Percentiles rank a stretch among this genome's conserved stretches.
Evolutionary conservation across 1,284 basidiomycete species (phyloP).

Genomic region (Gomphus bonarii): DNA sequence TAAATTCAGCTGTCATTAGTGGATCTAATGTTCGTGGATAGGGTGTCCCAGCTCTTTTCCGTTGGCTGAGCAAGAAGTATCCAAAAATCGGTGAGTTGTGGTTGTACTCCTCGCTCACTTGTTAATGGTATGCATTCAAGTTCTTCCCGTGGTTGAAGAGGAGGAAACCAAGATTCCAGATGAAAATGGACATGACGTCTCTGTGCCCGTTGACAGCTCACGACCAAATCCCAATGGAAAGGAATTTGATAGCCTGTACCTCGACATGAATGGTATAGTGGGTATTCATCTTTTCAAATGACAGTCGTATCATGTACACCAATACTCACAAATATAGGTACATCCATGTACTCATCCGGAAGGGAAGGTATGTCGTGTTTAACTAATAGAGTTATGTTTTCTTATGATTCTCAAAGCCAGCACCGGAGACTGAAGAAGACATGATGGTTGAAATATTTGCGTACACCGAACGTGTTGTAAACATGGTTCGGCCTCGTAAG

Average conservation of each 20-base stretch:
- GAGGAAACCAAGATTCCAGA: slow-evolving; percentile 61
- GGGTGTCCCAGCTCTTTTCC: slow-evolving; percentile 92
- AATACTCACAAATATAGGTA: slow-evolving; percentile 41
- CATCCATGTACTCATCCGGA: slow-evolving; percentile 99
- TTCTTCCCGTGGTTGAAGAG: slow-evolving; percentile 74
- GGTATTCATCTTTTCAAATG: slow-evolving; percentile 19
- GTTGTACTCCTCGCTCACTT: slow-evolving; percentile 3
- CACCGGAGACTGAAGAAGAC: slow-evolving; percentile 95
- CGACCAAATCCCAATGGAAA: slow-evolving; percentile 89
- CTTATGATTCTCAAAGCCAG: slow-evolving; percentile 40
- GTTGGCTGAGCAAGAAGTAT: slow-evolving; percentile 95
- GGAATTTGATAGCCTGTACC: slow-evolving; percentile 94
- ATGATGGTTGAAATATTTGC: slow-evolving; percentile 99
- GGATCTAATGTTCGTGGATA: slow-evolving; percentile 21
- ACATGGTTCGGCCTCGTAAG: slow-evolving; percentile 93
- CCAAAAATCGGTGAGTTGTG: slow-evolving; percentile 75
- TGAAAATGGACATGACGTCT: slow-evolving; percentile 56
- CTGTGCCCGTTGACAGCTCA: slow-evolving; percentile 77
- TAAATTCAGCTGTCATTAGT: neutral
- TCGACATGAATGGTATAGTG: slow-evolving; percentile 89
- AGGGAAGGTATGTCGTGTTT: slow-evolving; percentile 54
- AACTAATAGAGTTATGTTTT: slow-evolving; percentile 3
- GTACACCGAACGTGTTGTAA: slow-evolving; percentile 96
- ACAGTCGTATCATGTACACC: slow-evolving; percentile 9
- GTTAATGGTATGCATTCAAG: slow-evolving; percentile 26